These are phyloP conservation scores for Rostrohypoxylon terebratum DNA, from an alignment of 495 filamentous ascomycete species.

Conservation along the genomic window DNA sequence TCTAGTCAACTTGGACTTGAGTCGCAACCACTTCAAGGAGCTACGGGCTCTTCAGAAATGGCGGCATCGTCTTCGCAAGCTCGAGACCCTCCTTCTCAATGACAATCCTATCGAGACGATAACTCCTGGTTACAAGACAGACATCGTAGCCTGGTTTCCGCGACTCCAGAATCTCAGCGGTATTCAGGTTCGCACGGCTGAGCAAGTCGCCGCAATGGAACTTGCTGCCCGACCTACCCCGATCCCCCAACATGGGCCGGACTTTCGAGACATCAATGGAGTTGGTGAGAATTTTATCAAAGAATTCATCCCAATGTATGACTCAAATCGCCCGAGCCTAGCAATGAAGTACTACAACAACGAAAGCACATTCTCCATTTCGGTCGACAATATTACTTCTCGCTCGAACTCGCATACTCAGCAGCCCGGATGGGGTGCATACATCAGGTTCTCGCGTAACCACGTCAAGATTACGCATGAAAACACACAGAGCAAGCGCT, in stretches of 20 bases:
- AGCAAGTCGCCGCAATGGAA: constrained; percentile 68
- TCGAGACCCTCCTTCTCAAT: constrained; percentile 81
- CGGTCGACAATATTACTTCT: constrained; percentile 68
- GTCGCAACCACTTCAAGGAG: constrained; percentile 77
- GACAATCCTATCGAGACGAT: constrained; percentile 78
- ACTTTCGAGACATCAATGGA: constrained; percentile 79
- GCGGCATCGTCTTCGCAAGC: constrained; percentile 78
- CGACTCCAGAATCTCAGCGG: constrained; percentile 78
- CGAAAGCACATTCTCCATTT: constrained; percentile 80
- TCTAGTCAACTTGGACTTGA: constrained; percentile 86
- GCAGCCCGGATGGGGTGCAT: constrained; percentile 72
- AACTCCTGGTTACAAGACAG: constrained; percentile 70
- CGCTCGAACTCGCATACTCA: constrained; percentile 64
- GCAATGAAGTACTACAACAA: constrained; percentile 78
- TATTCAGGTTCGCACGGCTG: constrained; percentile 73
- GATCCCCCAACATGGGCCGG: constrained; percentile 74
- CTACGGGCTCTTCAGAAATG: constrained; percentile 78
- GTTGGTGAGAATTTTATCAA: constrained; percentile 80
- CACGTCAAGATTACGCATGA: constrained; percentile 74
- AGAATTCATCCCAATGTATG: constrained; percentile 79
- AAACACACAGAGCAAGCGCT: constrained; percentile 66
- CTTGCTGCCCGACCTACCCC: constrained; percentile 59
- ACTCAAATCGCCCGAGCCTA: constrained; percentile 74
- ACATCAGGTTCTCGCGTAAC: constrained; percentile 85
- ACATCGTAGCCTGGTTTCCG: constrained; percentile 86